phyloP scores from a whole-genome alignment of 169 alveolate genomes.

The Ichthyophthirius multifiliis region DNA sequence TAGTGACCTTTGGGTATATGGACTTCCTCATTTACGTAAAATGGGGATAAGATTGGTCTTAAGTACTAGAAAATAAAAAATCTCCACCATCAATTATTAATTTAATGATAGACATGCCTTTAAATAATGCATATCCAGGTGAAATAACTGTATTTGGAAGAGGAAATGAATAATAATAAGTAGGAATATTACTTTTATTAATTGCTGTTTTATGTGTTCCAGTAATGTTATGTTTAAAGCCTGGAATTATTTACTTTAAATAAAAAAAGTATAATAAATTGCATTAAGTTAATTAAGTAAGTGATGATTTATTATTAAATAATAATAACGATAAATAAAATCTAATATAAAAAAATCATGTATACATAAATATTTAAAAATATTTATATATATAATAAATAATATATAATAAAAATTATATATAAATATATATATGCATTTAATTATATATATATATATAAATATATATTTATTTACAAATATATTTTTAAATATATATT shows the following conservation, averaged over 20 bases:
- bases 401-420: not conserved
- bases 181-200: not conserved
- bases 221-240: constrained; percentile 62
- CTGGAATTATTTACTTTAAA: constrained; percentile 42
- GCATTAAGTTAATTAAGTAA: too few relatives aligned
- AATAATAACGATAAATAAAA: not conserved
- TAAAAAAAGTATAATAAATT: too few relatives aligned
- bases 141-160: constrained; percentile 22
- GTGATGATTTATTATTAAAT: too few relatives aligned
- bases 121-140: constrained; percentile 43
- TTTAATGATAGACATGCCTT: constrained; percentile 63
- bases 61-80: constrained; percentile 50
- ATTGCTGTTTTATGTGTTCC: constrained; percentile 60
- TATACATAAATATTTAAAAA: not conserved
- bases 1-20: constrained; percentile 72
- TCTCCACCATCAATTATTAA: constrained; percentile 69
- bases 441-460: not conserved
- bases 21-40: constrained; percentile 58
- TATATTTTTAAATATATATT: too few relatives aligned
- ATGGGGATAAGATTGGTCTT: constrained; percentile 53
- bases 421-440: not conserved
- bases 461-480: too few relatives aligned
- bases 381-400: constrained; percentile 33
- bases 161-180: not conserved
- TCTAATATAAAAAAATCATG: not conserved